Evolutionary conservation across 176 grass and related monocot species (phyloP).

Genomic region (Pontederia crassipes): DNA sequence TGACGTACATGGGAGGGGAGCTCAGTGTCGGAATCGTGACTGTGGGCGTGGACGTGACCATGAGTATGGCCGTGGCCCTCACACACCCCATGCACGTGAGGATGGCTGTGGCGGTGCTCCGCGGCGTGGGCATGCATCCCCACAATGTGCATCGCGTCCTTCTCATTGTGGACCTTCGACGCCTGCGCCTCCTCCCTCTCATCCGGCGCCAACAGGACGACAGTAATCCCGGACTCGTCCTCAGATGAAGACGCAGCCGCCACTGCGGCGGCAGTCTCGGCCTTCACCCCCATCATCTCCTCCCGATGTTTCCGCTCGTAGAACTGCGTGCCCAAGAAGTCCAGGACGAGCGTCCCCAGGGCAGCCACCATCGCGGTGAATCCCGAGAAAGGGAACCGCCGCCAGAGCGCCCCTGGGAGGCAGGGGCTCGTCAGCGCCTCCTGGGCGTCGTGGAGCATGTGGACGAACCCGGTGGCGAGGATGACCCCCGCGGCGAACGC

Average conservation of each 20-base stretch:
- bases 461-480: conserved; percentile 71
- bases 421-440: conserved; percentile 36
- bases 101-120: conserved; percentile 22
- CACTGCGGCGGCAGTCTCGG: conserved; percentile 25
- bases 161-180: background rate
- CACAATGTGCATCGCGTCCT: background rate
- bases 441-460: conserved; percentile 61
- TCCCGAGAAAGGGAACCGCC: conserved; percentile 45
- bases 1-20: conserved; percentile 45
- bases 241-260: conserved; percentile 22
- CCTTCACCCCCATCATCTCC: conserved; percentile 42
- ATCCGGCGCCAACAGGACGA: background rate
- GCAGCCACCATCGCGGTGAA: conserved; percentile 72
- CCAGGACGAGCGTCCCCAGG: conserved; percentile 56
- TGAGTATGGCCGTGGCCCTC: background rate
- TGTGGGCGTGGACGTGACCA: background rate
- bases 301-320: conserved; percentile 47
- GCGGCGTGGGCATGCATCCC: conserved; percentile 20
- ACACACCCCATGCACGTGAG: conserved; percentile 19
- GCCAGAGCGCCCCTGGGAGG: conserved; percentile 34
- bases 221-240: conserved; percentile 28
- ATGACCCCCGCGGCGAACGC: conserved; percentile 66
- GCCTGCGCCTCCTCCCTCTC: background rate
- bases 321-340: conserved; percentile 49
- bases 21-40: conserved; percentile 16